Conservation (phyloP, 2,329 filamentous ascomycete species). For the Cordyceps pruinosa region DNA sequence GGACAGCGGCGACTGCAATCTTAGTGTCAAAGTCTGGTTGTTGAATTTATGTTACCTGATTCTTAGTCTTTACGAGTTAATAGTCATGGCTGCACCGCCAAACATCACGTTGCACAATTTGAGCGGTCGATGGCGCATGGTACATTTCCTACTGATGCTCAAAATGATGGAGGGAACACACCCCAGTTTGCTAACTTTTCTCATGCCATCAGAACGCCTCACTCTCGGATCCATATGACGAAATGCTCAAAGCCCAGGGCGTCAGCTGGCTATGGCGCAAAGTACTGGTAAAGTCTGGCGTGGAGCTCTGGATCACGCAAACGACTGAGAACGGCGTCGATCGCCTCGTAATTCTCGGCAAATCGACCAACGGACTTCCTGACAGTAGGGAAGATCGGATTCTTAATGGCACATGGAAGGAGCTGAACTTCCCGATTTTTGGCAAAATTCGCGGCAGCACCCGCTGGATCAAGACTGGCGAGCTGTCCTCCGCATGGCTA, state of each 20-base stretch:
- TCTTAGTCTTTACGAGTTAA: background rate
- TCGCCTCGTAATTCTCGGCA: background rate
- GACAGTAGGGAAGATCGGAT: background rate
- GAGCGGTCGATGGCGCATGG: background rate
- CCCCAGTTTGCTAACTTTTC: too few species aligned
- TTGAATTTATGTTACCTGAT: too few species aligned
- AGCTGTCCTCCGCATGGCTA: background rate
- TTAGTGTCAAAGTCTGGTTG: background rate
- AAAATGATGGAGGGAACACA: too few species aligned
- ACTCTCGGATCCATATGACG: background rate
- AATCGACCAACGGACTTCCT: background rate
- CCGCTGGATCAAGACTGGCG: background rate
- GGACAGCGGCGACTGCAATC: background rate
- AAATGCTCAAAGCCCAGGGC: constrained; percentile 3
- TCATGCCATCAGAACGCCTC: background rate
- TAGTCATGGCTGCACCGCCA: background rate
- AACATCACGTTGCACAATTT: background rate
- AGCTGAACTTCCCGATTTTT: constrained; percentile 1
- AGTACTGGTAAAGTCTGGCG: background rate
- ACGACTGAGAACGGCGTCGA: background rate
- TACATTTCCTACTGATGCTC: background rate
- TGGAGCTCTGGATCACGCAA: background rate
- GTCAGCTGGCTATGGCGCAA: constrained; percentile 6
- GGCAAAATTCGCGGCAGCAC: constrained; percentile 4
- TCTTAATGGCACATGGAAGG: background rate